Conservation (phyloP, 306 rosid genomes). For the Biancaea sappan region DNA sequence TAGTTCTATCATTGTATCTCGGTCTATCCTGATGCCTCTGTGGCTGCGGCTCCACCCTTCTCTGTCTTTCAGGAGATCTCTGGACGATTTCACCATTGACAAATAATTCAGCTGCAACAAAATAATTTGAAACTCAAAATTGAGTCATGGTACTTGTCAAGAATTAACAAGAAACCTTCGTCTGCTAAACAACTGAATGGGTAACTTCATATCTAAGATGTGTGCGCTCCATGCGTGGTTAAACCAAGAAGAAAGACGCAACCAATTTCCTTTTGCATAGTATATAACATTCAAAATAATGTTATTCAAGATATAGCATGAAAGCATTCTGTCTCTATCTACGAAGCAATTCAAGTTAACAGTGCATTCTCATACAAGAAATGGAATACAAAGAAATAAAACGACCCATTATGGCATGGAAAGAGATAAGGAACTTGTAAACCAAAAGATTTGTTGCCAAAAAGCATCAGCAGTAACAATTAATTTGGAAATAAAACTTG, state of each 20-base stretch:
- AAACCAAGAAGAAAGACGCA: not conserved
- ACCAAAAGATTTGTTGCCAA: not conserved
- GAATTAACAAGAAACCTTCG: not conserved
- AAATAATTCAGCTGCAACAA: conserved; percentile 72
- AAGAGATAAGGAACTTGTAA: not conserved
- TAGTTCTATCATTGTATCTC: conserved; percentile 85
- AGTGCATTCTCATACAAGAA: too few relatives aligned
- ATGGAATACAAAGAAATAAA: too few relatives aligned
- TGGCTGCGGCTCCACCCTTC: conserved; percentile 93
- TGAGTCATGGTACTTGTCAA: not conserved
- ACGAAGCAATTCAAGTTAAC: too few relatives aligned
- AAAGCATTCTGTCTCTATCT: too few relatives aligned
- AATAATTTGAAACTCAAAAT: not conserved
- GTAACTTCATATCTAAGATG: too few relatives aligned
- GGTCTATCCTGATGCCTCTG: conserved; percentile 89
- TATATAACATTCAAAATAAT: too few relatives aligned
- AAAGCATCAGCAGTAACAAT: not conserved
- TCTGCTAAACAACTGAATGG: not conserved
- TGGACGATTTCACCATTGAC: conserved; percentile 95
- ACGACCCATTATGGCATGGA: not conserved
- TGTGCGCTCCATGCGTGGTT: not conserved
- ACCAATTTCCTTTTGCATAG: not conserved
- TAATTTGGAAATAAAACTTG: not conserved
- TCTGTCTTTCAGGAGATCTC: conserved; percentile 90
- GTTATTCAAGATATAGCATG: too few relatives aligned